Evolutionary conservation across 768 basidiomycete genomes (phyloP).

Genomic region (Serpula lacrymans): DNA sequence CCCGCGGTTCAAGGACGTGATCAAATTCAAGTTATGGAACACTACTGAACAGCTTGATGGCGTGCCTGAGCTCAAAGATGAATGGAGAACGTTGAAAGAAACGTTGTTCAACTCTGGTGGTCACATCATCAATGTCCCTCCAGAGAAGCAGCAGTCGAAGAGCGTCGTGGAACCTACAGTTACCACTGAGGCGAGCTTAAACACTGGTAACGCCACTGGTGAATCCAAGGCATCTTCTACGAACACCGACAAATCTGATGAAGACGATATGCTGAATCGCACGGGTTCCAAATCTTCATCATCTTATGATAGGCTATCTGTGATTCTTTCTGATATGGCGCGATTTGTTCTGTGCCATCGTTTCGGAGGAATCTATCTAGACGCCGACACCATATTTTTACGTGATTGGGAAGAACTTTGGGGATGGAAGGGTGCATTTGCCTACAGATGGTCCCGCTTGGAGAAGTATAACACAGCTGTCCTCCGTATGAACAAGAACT

Average conservation of each 20-base stretch:
- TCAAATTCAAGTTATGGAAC: constrained; percentile 98
- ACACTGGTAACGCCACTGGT: constrained; percentile 17
- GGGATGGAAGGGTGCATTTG: constrained; percentile 96
- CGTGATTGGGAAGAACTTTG: constrained; percentile 99
- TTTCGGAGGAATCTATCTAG: constrained; percentile 94
- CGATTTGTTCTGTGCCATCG: constrained; percentile 96
- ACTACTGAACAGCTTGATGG: constrained; percentile 96
- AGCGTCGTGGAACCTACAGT: constrained; percentile 16
- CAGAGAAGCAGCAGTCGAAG: constrained; percentile 33
- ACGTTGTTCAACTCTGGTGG: constrained; percentile 89
- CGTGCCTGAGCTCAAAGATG: constrained; percentile 81
- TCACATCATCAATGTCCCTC: constrained; percentile 63
- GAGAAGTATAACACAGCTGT: constrained; percentile 97
- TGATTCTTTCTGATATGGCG: constrained; percentile 95
- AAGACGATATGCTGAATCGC: constrained; percentile 66
- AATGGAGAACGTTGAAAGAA: constrained; percentile 76
- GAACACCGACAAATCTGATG: constrained; percentile 31
- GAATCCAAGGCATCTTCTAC: constrained; percentile 17
- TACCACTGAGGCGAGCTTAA: constrained; percentile 15
- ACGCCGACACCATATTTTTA: constrained; percentile 93
- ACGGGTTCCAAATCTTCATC: constrained; percentile 85
- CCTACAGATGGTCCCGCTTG: constrained; percentile 92
- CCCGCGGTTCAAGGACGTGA: constrained; percentile 84
- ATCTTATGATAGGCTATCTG: constrained; percentile 88
- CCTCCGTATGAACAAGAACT: constrained; percentile 87